Base-by-base conservation (phyloP, 768 basidiomycete genomes). In the Lactifluus subvellereus region DNA sequence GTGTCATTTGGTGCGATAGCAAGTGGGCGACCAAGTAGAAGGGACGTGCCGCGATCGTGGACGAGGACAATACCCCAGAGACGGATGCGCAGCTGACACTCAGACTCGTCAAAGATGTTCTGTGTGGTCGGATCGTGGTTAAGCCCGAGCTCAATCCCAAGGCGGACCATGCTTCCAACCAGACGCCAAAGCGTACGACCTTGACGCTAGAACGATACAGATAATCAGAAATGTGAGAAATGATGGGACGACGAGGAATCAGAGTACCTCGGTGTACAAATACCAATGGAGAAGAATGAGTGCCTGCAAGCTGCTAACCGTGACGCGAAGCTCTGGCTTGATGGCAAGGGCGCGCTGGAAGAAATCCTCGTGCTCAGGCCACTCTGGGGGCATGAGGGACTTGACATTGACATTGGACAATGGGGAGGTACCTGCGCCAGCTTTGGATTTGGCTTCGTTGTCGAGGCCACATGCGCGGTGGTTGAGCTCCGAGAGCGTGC, bases 121-220 rank as follows among this genome's bases (percentile, higher is more conserved):
- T 91, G 86, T 2, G 79, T 79, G 4, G 80, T 87, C 6, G 91
- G 91, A 71, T 94, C 90, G 68, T 94, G 91, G 67, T 94, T 92
- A 50, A 94, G 77, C 30, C 91, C 91, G 3, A 94, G 80, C 73
- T 94, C 91, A 66, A 92, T 84, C 16, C 88, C 82, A 11, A 94
- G 79, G 5, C 91, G 85, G 32, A 93, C 89, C 43, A 94, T 81
- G 64, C 86, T 89, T 33, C 91, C 91, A 57, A 91, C 90, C 16
- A 94, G 83, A 57, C 91, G 88, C 91, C 91, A 94, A 3, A 94
- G 77, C 1, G 89, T 88, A 66, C 90, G 84, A n/a, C 91, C 91
- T 81, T 91, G 90, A 67, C 91, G 85, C 91, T 94, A 69, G 22
- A 54, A 38, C 66, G 53, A 45, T 52, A 60, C 48, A 48, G 68